Evolutionary conservation across 192 early-diverging fungal genomes (phyloP).

Genomic region (Backusella morwellensis): DNA sequence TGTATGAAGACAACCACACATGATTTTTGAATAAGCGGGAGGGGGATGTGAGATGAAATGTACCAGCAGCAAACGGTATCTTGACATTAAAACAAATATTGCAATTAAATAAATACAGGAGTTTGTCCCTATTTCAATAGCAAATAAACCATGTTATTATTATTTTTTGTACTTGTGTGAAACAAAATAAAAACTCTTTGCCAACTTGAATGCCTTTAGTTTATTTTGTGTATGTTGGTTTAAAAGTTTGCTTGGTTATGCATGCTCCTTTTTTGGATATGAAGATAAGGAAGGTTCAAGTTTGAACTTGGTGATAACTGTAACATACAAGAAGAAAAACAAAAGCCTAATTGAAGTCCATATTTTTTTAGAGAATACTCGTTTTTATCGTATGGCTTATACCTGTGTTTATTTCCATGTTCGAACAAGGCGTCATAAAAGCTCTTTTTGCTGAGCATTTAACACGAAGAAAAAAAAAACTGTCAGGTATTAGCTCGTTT

Average conservation of each 20-base stretch:
- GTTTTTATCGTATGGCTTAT: not conserved
- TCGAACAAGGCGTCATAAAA: not conserved
- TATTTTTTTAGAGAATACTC: not conserved
- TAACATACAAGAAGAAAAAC: not conserved
- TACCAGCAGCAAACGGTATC: not conserved
- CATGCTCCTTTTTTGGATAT: not conserved
- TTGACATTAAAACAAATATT: not conserved
- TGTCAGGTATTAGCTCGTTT: not conserved
- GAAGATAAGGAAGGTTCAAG: not conserved
- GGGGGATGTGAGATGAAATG: not conserved
- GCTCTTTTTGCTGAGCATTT: not conserved
- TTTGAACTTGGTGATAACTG: not conserved
- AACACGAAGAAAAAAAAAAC: not conserved
- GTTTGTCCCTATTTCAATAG: not conserved
- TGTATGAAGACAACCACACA: not conserved
- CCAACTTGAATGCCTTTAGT: not conserved
- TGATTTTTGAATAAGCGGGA: not conserved
- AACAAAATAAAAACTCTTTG: not conserved
- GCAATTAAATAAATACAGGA: not conserved
- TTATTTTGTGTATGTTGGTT: not conserved
- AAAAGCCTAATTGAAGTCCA: not conserved
- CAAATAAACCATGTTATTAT: not conserved
- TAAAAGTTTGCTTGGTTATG: not conserved
- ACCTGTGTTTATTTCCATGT: not conserved
- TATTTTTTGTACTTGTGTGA: not conserved